These are phyloP conservation scores for Paratrypanosoma confusum DNA, from an alignment of 208 protist species.

Conservation along the genomic window DNA sequence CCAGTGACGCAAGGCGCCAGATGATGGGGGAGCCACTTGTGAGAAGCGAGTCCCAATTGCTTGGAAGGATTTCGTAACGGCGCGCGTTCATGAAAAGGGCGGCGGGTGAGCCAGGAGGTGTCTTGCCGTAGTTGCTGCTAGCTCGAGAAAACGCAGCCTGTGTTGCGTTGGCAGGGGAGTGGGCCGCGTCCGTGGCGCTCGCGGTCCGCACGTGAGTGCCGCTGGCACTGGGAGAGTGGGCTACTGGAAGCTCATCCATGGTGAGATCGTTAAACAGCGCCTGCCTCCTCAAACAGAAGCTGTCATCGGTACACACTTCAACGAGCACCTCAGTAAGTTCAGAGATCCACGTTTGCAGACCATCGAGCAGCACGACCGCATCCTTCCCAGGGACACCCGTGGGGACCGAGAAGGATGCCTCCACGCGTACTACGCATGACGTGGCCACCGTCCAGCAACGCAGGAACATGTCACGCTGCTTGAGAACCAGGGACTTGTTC, in stretches of 20 bases:
- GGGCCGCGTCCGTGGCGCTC: too few species aligned
- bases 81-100: constrained; percentile 1
- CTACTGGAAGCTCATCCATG: too few species aligned
- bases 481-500: constrained; percentile 30
- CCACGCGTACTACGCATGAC: constrained; percentile 23
- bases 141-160: neutral
- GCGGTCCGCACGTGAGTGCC: neutral
- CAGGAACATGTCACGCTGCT: constrained; percentile 23
- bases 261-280: constrained; percentile 8
- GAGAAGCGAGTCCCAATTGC: constrained; percentile 55
- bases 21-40: constrained; percentile 25
- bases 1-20: constrained; percentile 51
- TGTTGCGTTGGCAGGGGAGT: too few species aligned
- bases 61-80: constrained; percentile 48
- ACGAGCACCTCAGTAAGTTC: constrained; percentile 57
- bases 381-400: constrained; percentile 18
- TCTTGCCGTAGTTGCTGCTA: neutral
- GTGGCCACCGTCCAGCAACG: constrained; percentile 24
- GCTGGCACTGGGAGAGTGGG: too few species aligned
- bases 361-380: constrained; percentile 19
- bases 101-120: constrained; percentile 1
- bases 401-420: constrained; percentile 21
- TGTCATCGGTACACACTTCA: constrained; percentile 51
- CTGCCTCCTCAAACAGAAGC: constrained; percentile 48
- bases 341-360: constrained; percentile 33